Conservation (phyloP, 768 basidiomycete species). For the Tubosaeta brunneosetosa region DNA sequence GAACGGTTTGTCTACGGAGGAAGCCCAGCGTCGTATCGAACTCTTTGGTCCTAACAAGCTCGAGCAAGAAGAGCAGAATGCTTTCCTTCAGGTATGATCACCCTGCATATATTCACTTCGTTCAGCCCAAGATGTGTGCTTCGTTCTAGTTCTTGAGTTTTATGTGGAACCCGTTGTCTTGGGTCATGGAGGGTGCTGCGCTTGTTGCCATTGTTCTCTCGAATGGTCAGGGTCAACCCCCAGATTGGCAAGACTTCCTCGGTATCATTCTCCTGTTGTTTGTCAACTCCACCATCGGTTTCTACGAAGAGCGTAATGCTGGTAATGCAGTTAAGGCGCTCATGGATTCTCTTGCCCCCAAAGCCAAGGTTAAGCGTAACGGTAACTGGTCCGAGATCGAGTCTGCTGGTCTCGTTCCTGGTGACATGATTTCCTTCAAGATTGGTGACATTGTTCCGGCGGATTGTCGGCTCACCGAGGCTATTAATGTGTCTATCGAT, state of each 20-base stretch:
- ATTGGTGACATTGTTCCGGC: constrained; percentile 98
- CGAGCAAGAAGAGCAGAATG: constrained; percentile 84
- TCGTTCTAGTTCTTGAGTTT: constrained; percentile 74
- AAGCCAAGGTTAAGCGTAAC: constrained; percentile 88
- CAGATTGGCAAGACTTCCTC: constrained; percentile 97
- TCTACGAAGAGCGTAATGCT: constrained; percentile 95
- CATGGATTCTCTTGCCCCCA: constrained; percentile 98
- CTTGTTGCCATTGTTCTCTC: constrained; percentile 93
- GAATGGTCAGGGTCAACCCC: constrained; percentile 80
- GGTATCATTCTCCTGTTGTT: constrained; percentile 91
- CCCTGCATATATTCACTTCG: neutral
- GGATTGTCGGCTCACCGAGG: constrained; percentile 94
- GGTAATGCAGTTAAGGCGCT: constrained; percentile 99
- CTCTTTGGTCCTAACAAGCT: constrained; percentile 97
- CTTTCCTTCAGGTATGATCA: constrained; percentile 74
- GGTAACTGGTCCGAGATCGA: constrained; percentile 89
- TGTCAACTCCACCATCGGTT: constrained; percentile 96
- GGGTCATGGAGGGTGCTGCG: constrained; percentile 99
- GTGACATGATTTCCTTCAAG: constrained; percentile 97
- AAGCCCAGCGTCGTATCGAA: constrained; percentile 79
- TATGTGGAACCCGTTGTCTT: constrained; percentile 99
- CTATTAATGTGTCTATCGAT: constrained; percentile 97
- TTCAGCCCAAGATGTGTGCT: neutral
- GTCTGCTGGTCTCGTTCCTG: constrained; percentile 84
- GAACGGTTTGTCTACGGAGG: constrained; percentile 67